Conservation (phyloP, 2,329 filamentous ascomycete species). For the Epichloe elymi region DNA sequence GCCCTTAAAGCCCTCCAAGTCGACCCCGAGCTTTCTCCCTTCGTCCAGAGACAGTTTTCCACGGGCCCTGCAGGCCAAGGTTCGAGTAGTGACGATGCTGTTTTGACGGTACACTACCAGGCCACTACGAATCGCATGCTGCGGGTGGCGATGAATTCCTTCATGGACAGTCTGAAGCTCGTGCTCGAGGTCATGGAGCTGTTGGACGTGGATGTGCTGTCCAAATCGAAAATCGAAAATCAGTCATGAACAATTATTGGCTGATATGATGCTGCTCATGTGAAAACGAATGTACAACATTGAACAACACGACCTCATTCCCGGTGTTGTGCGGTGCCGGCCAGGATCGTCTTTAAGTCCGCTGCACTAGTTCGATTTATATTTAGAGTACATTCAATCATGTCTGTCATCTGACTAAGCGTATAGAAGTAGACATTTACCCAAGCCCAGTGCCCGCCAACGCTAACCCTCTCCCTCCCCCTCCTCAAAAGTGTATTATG, state of each 20-base stretch:
- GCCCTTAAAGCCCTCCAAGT: slow-evolving; percentile 68
- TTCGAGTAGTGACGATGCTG: slow-evolving; percentile 11
- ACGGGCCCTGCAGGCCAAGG: slow-evolving; percentile 26
- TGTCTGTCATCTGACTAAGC: slow-evolving; percentile 1
- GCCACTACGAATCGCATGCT: slow-evolving; percentile 95
- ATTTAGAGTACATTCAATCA: neutral
- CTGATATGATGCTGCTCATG: neutral
- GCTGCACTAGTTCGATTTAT: neutral
- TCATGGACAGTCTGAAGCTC: slow-evolving; percentile 79
- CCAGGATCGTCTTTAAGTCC: neutral
- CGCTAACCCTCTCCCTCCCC: no score
- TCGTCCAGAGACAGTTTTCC: slow-evolving; percentile 61
- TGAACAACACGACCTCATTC: no score
- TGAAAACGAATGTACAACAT: neutral
- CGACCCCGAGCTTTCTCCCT: slow-evolving; percentile 76
- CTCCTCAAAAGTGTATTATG: neutral
- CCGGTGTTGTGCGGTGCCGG: no score
- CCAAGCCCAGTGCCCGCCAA: neutral
- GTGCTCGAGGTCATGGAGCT: slow-evolving; percentile 84
- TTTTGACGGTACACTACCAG: slow-evolving; percentile 64
- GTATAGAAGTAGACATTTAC: neutral
- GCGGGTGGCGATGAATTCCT: slow-evolving; percentile 88
- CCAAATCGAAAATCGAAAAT: slow-evolving; percentile 9
- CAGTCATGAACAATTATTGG: neutral
- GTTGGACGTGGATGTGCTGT: slow-evolving; percentile 72